phyloP scores from a whole-genome alignment of 2,329 filamentous ascomycete genomes.

The Beauveria pseudobassiana region DNA sequence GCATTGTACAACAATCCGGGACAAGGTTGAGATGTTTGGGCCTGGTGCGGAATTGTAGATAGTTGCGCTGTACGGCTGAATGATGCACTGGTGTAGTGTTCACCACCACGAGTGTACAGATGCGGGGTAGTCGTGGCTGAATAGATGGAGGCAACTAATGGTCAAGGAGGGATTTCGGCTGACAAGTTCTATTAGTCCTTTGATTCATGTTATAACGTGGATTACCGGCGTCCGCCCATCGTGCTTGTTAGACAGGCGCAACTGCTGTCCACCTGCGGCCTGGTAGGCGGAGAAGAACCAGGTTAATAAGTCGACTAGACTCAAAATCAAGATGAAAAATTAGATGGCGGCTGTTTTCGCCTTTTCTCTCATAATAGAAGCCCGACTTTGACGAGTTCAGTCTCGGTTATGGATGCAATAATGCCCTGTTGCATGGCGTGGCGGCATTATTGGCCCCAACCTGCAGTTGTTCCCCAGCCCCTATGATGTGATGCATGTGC shows the following conservation, averaged over 20 bases:
- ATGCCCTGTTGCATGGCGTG: not conserved
- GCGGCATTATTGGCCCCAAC: not conserved
- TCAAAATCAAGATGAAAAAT: not conserved
- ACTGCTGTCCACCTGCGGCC: not conserved
- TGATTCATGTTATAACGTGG: slow-evolving; percentile 9
- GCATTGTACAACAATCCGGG: not conserved
- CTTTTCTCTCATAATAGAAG: no score
- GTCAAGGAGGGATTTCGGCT: no score
- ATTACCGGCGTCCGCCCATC: not conserved
- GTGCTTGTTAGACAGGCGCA: not conserved
- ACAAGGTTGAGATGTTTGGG: not conserved
- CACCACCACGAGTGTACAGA: not conserved
- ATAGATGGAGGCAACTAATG: no score
- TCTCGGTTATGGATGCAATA: not conserved
- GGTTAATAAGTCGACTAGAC: not conserved
- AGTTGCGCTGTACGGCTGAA: not conserved
- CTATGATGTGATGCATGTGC: not conserved
- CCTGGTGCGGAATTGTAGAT: not conserved
- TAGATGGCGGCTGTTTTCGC: no score
- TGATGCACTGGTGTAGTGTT: not conserved
- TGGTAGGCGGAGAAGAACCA: not conserved
- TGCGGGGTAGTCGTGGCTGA: not conserved
- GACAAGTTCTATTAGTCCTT: no score
- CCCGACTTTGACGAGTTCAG: no score
- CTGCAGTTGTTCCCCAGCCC: not conserved